Percentiles rank a stretch among this genome's conserved stretches.
These are phyloP conservation scores for Dendrocalamus latiflorus DNA, from an alignment of 202 grass and related monocot species.

Conservation along the genomic window DNA sequence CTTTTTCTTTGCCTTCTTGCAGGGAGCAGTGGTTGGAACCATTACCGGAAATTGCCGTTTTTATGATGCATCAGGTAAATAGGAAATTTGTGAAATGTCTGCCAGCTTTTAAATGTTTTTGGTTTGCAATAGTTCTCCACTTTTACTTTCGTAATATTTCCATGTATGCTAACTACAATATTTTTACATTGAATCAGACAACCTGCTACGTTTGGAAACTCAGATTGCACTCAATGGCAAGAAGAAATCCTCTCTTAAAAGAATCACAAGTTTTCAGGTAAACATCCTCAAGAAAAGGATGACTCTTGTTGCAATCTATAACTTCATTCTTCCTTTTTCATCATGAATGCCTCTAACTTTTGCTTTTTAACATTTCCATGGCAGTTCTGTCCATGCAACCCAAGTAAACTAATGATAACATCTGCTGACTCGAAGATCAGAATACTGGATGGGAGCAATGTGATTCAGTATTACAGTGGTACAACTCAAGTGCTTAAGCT, in stretches of 20 bases:
- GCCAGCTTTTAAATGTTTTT: background rate
- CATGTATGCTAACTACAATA: slow-evolving; percentile 2
- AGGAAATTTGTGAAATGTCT: background rate
- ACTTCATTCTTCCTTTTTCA: background rate
- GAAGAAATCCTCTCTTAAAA: slow-evolving; percentile 69
- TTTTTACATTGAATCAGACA: slow-evolving; percentile 43
- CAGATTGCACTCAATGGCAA: slow-evolving; percentile 51
- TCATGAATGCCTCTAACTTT: slow-evolving; percentile 13
- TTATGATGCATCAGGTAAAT: slow-evolving; percentile 74
- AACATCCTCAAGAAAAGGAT: slow-evolving; percentile 17
- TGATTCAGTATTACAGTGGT: slow-evolving; percentile 93
- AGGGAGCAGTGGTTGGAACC: slow-evolving; percentile 81
- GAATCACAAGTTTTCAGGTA: slow-evolving; percentile 84
- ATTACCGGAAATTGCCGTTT: slow-evolving; percentile 83
- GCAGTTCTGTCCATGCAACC: slow-evolving; percentile 80
- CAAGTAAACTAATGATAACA: slow-evolving; percentile 76
- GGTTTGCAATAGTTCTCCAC: background rate
- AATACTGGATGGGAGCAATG: slow-evolving; percentile 64
- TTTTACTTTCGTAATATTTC: background rate
- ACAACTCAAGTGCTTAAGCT: slow-evolving; percentile 11
- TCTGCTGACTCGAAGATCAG: slow-evolving; percentile 84
- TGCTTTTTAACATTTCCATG: slow-evolving; percentile 1
- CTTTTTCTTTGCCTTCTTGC: slow-evolving; percentile 17
- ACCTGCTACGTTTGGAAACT: slow-evolving; percentile 52
- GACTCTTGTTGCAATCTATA: background rate